phyloP scores from a whole-genome alignment of 2,329 filamentous ascomycete species.

The Arthrobotrys entomopaga region DNA sequence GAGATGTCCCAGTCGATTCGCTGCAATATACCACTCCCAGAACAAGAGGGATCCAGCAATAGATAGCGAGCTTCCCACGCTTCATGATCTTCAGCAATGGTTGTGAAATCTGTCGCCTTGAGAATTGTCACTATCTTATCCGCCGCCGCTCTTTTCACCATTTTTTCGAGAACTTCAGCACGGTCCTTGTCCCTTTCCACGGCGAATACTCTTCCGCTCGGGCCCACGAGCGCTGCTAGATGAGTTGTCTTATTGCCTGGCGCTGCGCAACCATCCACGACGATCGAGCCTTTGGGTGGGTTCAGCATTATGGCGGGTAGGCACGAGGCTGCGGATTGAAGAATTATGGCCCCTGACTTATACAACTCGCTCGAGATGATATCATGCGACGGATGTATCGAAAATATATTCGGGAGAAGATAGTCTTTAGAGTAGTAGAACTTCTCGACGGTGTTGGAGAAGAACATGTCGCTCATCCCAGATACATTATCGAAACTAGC shows the following conservation, averaged over 20 bases:
- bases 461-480: slow-evolving; percentile 50
- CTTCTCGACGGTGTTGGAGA: slow-evolving; percentile 29
- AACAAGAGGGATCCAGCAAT: slow-evolving; percentile 92
- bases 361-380: slow-evolving; percentile 74
- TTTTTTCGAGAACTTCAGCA: slow-evolving; percentile 80
- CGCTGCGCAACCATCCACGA: slow-evolving; percentile 93
- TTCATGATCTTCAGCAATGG: slow-evolving; percentile 68
- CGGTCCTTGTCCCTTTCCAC: slow-evolving; percentile 80
- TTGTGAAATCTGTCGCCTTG: slow-evolving; percentile 82
- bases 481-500: slow-evolving; percentile 69
- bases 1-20: slow-evolving; percentile 63
- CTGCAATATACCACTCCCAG: slow-evolving; percentile 91
- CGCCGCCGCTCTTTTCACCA: slow-evolving; percentile 82
- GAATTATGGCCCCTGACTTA: slow-evolving; percentile 78
- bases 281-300: slow-evolving; percentile 74
- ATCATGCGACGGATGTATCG: slow-evolving; percentile 76
- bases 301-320: slow-evolving; percentile 92
- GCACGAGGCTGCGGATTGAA: slow-evolving; percentile 97
- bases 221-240: slow-evolving; percentile 75
- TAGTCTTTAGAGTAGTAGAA: slow-evolving; percentile 59
- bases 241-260: slow-evolving; percentile 99
- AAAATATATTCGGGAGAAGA: slow-evolving; percentile 84
- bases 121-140: slow-evolving; percentile 74
- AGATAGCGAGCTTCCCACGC: slow-evolving; percentile 77
- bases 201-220: slow-evolving; percentile 72